A percentile compares a stretch with the other conserved stretches of the same genome.
These are phyloP conservation scores for Pestalotiopsis sp. DNA, from an alignment of 2,329 filamentous ascomycete genomes.

Conservation along the genomic window DNA sequence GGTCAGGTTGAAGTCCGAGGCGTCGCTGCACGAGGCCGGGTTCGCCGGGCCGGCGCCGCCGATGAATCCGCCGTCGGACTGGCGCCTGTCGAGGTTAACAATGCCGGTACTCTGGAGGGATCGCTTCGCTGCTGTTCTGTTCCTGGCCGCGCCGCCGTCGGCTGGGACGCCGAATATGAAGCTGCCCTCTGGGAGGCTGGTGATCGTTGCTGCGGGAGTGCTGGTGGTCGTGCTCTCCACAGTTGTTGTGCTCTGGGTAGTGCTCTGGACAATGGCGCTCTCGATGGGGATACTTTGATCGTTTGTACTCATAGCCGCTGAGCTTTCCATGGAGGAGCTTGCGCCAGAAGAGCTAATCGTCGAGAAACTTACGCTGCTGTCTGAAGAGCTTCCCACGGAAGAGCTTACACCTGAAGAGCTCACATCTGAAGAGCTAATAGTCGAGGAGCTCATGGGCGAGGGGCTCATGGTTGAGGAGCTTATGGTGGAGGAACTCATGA, in stretches of 20 bases:
- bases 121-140: background rate
- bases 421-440: background rate
- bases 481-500: background rate
- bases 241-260: background rate
- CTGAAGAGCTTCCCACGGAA: background rate
- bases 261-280: background rate
- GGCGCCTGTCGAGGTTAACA: background rate
- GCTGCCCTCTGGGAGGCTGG: background rate
- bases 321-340: background rate
- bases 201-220: background rate
- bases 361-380: background rate
- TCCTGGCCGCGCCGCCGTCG: conserved; percentile 1
- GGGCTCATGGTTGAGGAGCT: background rate
- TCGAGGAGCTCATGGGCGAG: no score
- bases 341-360: background rate
- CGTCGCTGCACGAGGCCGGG: conserved; percentile 17
- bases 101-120: background rate
- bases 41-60: conserved; percentile 17
- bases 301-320: background rate
- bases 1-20: conserved; percentile 16
- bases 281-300: background rate
- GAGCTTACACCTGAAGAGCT: no score
- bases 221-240: background rate
- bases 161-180: background rate
- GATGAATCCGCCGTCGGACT: conserved; percentile 15